Base-by-base conservation (phyloP, 345 rosid genomes). In the Geranium brycei region DNA sequence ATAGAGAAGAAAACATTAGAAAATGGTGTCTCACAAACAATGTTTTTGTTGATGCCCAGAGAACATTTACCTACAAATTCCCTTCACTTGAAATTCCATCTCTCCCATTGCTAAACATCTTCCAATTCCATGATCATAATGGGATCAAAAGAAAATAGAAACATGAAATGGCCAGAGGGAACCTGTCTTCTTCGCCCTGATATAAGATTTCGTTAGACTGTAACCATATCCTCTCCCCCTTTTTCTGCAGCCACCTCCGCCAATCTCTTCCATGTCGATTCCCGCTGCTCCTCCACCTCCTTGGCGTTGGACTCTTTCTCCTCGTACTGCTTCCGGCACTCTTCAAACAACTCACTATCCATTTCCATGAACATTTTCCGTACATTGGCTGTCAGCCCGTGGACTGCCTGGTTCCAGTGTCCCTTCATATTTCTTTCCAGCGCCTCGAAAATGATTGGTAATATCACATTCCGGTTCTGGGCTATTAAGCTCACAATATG, bases 361-460 rank as follows among this genome's bases (percentile, higher is more conserved):
- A 81, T 81, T 58, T 81, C 85, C 64, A 76, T 17, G 66, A 78
- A 81, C 82, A 78, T 78, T 68, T 81, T 81, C 53, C 71, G 71
- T 17, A 81, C 78, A 31, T 81, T 78, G 59, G 71, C 68, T 0
- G 85, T 78, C 8, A 81, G 75, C 51, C 85, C 85, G 28, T 81
- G 80, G 17, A 81, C 82, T 8, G 85, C 78, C 70, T 75, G 85
- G 75, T 78, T 76, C 85, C 85, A 81, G 57, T 81, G 85, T 51
- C 62, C 31, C 62, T 67, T 70, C 19, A 81, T 75, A 66, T 81
- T 81, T 75, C 69, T 81, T 74, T 81, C 85, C 75, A 81, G 40
- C 19, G 85, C 78, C 59, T 80, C 78, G 19, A 71, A 80, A 12
- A 80, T 78, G 6, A 80, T 71, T 16, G 84, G 81, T 28, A 81